phyloP scores from a whole-genome alignment of 768 basidiomycete genomes.

The Russula emetica region DNA sequence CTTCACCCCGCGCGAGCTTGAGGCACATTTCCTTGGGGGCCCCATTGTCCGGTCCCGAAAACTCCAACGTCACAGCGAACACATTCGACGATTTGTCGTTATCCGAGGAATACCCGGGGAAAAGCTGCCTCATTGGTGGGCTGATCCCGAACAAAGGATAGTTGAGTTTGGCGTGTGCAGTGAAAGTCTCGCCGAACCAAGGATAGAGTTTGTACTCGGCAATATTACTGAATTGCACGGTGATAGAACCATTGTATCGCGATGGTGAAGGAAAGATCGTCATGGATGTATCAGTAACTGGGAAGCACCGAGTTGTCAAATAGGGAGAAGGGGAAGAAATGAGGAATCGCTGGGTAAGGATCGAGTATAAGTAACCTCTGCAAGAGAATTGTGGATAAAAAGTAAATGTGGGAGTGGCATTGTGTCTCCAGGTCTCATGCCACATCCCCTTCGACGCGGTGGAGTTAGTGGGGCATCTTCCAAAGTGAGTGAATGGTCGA shows the following conservation, averaged over 20 bases:
- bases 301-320: neutral
- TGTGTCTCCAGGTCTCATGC: neutral
- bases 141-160: constrained; percentile 11
- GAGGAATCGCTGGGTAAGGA: neutral
- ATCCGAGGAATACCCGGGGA: neutral
- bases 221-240: constrained; percentile 9
- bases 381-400: neutral
- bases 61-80: constrained; percentile 21
- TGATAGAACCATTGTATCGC: constrained; percentile 3
- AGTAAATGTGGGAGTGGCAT: neutral
- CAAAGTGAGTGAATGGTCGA: neutral
- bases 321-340: neutral
- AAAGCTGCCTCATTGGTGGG: constrained; percentile 3
- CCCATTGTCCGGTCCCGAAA: constrained; percentile 2
- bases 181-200: constrained; percentile 14
- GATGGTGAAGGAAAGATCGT: constrained; percentile 8
- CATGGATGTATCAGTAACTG: constrained; percentile 1
- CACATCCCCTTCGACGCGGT: constrained; percentile 4
- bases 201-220: constrained; percentile 18
- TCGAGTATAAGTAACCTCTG: constrained; percentile 9
- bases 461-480: constrained; percentile 3
- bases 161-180: constrained; percentile 15
- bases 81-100: neutral
- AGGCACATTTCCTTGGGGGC: constrained; percentile 17
- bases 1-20: constrained; percentile 19